These are phyloP conservation scores for Cytospora mali DNA, from an alignment of 2,329 filamentous ascomycete genomes.

Conservation along the genomic window DNA sequence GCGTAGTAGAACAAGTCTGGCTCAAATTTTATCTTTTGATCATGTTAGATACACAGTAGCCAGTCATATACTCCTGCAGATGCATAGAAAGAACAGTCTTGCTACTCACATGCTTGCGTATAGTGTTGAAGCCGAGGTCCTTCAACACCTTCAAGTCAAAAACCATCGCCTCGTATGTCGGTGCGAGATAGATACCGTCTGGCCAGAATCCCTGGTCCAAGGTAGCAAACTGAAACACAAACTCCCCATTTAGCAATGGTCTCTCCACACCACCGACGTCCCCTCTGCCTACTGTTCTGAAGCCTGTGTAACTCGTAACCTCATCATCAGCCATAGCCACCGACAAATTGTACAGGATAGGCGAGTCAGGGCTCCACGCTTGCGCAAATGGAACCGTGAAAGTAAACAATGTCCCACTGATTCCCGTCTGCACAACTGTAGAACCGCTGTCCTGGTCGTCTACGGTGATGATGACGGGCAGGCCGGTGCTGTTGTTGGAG, in stretches of 20 bases:
- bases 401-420: slow-evolving; percentile 53
- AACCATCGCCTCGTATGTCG: slow-evolving; percentile 67
- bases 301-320: slow-evolving; percentile 68
- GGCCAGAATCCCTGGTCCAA: slow-evolving; percentile 75
- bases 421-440: slow-evolving; percentile 48
- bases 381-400: slow-evolving; percentile 57
- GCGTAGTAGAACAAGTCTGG: slow-evolving; percentile 68
- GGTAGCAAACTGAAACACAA: slow-evolving; percentile 68
- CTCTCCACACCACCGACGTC: slow-evolving; percentile 60
- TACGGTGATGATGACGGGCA: slow-evolving; percentile 41
- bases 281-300: slow-evolving; percentile 63
- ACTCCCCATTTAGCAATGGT: slow-evolving; percentile 69
- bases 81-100: not conserved
- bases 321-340: slow-evolving; percentile 55
- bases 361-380: slow-evolving; percentile 67
- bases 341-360: slow-evolving; percentile 65
- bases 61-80: not conserved
- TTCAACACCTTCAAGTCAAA: slow-evolving; percentile 68
- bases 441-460: slow-evolving; percentile 41
- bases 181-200: slow-evolving; percentile 67
- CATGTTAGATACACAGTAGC: not conserved
- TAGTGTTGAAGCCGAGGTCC: slow-evolving; percentile 67
- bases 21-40: slow-evolving; percentile 67
- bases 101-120: slow-evolving; percentile 66
- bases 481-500: slow-evolving; percentile 37